Evolutionary conservation across 1,139 yeast genomes (phyloP).

Genomic region (Protomyces pachydermus): DNA sequence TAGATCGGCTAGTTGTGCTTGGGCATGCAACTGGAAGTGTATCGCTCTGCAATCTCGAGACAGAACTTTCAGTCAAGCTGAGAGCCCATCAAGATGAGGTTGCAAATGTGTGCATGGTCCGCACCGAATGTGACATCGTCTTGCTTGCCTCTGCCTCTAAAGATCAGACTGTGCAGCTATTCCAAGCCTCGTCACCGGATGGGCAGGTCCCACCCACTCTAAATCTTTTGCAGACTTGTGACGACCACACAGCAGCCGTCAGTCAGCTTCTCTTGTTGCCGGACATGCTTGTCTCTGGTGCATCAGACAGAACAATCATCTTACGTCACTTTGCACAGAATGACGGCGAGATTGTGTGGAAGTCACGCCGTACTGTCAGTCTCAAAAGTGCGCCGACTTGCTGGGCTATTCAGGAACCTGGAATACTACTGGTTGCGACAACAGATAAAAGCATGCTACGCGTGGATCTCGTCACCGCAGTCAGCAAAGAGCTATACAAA

Average conservation of each 20-base stretch:
- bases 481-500: conserved; percentile 2
- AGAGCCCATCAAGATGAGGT: conserved; percentile 14
- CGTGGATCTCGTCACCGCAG: background rate
- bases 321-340: background rate
- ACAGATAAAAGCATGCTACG: conserved; percentile 1
- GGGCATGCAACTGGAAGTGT: background rate
- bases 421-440: conserved; percentile 1
- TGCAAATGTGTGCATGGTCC: background rate
- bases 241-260: conserved; percentile 8
- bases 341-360: background rate
- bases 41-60: background rate
- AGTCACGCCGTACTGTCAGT: background rate
- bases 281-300: background rate
- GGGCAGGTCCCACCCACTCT: background rate
- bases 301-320: conserved; percentile 7
- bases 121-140: background rate
- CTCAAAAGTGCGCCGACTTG: conserved; percentile 1
- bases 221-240: conserved; percentile 7
- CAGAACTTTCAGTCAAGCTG: background rate
- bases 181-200: background rate
- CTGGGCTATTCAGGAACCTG: background rate
- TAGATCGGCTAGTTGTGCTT: no score
- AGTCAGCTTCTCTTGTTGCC: conserved; percentile 3
- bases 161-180: conserved; percentile 11
- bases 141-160: background rate